Conservation (phyloP, 2,329 filamentous ascomycete genomes). For the Pseudocercospora fijiensis region DNA sequence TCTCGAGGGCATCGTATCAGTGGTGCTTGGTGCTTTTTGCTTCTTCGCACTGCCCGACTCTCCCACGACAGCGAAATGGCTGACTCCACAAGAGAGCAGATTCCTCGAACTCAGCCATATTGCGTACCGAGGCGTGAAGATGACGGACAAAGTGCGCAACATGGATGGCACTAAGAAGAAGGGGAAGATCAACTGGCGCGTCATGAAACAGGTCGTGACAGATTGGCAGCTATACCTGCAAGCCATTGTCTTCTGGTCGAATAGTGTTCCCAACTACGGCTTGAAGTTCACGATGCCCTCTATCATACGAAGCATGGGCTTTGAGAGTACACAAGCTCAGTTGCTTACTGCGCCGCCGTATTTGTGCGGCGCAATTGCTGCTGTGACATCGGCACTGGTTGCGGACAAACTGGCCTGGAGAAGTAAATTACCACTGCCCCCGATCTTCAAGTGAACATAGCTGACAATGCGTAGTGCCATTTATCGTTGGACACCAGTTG, state of each 20-base stretch:
- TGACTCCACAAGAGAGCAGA: slow-evolving; percentile 66
- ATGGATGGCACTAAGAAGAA: slow-evolving; percentile 43
- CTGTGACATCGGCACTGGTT: slow-evolving; percentile 32
- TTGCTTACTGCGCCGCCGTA: slow-evolving; percentile 34
- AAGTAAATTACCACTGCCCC: background rate
- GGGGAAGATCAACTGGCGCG: slow-evolving; percentile 38
- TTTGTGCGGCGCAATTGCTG: slow-evolving; percentile 36
- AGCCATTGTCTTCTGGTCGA: slow-evolving; percentile 30
- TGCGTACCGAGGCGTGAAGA: slow-evolving; percentile 50
- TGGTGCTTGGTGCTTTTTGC: slow-evolving; percentile 52
- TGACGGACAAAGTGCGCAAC: slow-evolving; percentile 13
- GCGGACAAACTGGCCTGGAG: slow-evolving; percentile 38
- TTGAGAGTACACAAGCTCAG: slow-evolving; percentile 27
- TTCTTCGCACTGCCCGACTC: slow-evolving; percentile 55
- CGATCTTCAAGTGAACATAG: background rate
- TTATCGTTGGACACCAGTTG: slow-evolving; percentile 31
- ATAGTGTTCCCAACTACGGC: slow-evolving; percentile 35
- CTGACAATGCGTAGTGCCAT: slow-evolving; percentile 25
- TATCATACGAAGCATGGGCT: slow-evolving; percentile 44
- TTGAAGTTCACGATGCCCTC: slow-evolving; percentile 47
- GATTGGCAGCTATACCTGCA: slow-evolving; percentile 33
- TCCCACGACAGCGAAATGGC: slow-evolving; percentile 54
- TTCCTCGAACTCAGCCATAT: slow-evolving; percentile 63
- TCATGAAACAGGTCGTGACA: slow-evolving; percentile 25
- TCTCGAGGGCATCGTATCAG: slow-evolving; percentile 58